Evolutionary conservation across 495 filamentous ascomycete species (phyloP), one percentile per base, ranked within the genome.

Genomic region (Penicillium pulvis): DNA sequence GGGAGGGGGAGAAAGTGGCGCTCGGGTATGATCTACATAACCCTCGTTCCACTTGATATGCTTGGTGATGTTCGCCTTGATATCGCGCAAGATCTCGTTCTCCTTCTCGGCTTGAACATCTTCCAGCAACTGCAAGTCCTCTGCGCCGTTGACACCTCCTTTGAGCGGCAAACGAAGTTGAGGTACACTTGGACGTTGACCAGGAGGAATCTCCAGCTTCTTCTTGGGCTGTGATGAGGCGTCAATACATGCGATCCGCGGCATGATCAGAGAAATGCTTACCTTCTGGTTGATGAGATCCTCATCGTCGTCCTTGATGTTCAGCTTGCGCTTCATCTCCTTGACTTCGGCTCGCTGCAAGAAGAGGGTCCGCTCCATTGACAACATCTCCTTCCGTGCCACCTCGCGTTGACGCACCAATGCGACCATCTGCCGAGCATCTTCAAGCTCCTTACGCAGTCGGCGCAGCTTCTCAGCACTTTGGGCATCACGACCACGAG

Each of bases 211-310:
- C 58, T 92, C 83, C 65, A 66, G 64, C 67, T 88, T 90, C 72
- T 88, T 86, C 75, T 90, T 92, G 59, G 86, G 90, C 61, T 88
- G 80, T 71, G 78, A 49, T 39, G 30, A 43, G 57, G 79, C 48
- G 83, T 82, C 55, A 77, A 73, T 74, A 63, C 56, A 36, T 36
- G 49, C 53, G 53, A 35, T 60, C 51, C 42, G 51, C 55, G 44
- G 36, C 23, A 11, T 7, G 17, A 24, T n/a, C 5, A 24, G 17
- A 33, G 17, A n/a, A 23, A 59, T 41, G 59, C 83, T 74, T 77
- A 93, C 91, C 85, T 94, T 94, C 67, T 93, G 89, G 73, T 93
- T 93, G 78, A 95, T 87, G 63, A 98, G 84, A 65, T 97, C 93
- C 63, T 98, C 95, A 71, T 98, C 94, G 57, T 93, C 90, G 54